phyloP scores from a whole-genome alignment of 2,329 filamentous ascomycete genomes.

The Aspergillus flavus region DNA sequence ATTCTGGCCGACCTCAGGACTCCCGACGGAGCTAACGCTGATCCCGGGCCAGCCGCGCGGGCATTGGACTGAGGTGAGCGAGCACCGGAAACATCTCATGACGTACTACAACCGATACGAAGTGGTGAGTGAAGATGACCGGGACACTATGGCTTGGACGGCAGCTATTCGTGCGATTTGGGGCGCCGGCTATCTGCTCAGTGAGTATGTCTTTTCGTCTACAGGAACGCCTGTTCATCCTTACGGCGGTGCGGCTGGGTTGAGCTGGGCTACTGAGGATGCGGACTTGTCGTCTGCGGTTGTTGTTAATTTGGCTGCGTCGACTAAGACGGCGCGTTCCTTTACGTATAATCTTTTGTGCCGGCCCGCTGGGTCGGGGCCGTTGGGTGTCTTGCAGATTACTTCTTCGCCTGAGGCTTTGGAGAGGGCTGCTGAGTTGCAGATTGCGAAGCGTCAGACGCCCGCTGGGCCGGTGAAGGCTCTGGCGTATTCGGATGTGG shows the following conservation, averaged over 20 bases:
- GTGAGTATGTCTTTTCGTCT: constrained; percentile 32
- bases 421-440: background rate
- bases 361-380: constrained; percentile 3
- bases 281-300: constrained; percentile 40
- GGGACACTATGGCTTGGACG: constrained; percentile 21
- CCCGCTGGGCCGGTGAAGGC: background rate
- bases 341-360: constrained; percentile 15
- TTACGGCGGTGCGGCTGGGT: constrained; percentile 17
- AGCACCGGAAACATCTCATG: constrained; percentile 41
- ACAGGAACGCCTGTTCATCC: constrained; percentile 11
- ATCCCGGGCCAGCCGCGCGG: constrained; percentile 22
- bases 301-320: constrained; percentile 31
- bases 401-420: constrained; percentile 11
- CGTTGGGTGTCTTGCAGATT: constrained; percentile 15
- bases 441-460: background rate
- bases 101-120: constrained; percentile 50
- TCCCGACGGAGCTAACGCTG: constrained; percentile 38
- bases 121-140: constrained; percentile 13
- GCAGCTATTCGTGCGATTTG: constrained; percentile 30
- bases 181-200: constrained; percentile 34
- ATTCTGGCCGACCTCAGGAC: constrained; percentile 46
- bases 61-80: constrained; percentile 42
- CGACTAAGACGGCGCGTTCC: constrained; percentile 30
- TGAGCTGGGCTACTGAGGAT: constrained; percentile 31
- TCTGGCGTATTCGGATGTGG: constrained; percentile 7